These are phyloP conservation scores for Zalaria obscura DNA, from an alignment of 2,329 filamentous ascomycete species.

Conservation along the genomic window DNA sequence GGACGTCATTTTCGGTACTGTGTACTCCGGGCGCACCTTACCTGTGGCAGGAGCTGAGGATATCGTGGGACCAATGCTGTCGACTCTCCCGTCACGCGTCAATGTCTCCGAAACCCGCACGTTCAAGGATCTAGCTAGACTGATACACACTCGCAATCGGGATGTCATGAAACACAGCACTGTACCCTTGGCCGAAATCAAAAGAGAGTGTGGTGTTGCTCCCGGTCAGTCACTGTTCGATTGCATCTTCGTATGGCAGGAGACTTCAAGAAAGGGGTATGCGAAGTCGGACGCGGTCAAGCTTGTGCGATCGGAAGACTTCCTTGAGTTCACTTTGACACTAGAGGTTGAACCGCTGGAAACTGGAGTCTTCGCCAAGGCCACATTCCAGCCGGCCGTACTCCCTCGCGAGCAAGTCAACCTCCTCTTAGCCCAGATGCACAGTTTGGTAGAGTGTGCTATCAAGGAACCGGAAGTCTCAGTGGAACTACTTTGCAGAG, in stretches of 20 bases:
- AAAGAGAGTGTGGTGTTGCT: conserved; percentile 40
- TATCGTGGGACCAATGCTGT: conserved; percentile 67
- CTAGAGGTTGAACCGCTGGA: conserved; percentile 58
- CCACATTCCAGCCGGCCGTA: conserved; percentile 38
- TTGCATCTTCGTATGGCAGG: conserved; percentile 71
- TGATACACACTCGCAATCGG: conserved; percentile 52
- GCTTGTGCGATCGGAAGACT: conserved; percentile 50
- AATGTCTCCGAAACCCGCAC: conserved; percentile 38
- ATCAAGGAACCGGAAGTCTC: conserved; percentile 20
- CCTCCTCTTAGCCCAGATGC: conserved; percentile 47
- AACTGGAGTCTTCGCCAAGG: conserved; percentile 33
- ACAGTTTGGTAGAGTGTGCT: conserved; percentile 34
- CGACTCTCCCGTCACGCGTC: conserved; percentile 58
- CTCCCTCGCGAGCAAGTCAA: conserved; percentile 43
- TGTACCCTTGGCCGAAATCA: conserved; percentile 56
- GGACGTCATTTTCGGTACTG: conserved; percentile 62
- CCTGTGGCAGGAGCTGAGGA: conserved; percentile 55
- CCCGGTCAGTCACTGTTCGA: conserved; percentile 55
- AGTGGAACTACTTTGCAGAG: conserved; percentile 17
- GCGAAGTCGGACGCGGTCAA: conserved; percentile 27
- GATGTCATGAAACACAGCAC: conserved; percentile 48
- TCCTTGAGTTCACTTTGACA: conserved; percentile 61
- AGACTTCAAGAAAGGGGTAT: conserved; percentile 36
- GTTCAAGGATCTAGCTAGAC: conserved; percentile 46
- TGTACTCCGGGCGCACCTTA: conserved; percentile 71